Conservation (phyloP, 2,329 filamentous ascomycete genomes). For the Dactylellina parvicollis region DNA sequence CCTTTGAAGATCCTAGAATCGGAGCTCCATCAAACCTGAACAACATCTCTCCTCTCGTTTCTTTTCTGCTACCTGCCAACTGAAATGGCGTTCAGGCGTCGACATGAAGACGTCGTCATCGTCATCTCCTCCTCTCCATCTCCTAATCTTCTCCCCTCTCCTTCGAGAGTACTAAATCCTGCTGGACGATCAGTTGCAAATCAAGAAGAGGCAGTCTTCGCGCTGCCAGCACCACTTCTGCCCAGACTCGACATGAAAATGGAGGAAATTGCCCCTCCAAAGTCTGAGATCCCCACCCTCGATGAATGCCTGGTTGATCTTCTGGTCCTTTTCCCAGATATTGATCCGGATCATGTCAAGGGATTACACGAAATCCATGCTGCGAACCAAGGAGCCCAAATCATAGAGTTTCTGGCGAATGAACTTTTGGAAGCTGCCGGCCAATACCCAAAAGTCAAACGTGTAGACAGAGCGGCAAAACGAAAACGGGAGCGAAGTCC, state of each 20-base stretch:
- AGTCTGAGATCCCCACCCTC: background rate
- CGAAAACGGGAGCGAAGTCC: constrained; percentile 60
- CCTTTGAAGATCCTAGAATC: too few relatives aligned
- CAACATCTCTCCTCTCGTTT: background rate
- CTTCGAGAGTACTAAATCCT: background rate
- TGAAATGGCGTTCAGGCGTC: constrained; percentile 13
- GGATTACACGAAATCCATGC: constrained; percentile 60
- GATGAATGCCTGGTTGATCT: constrained; percentile 61
- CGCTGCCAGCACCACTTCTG: background rate
- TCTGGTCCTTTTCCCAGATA: constrained; percentile 64
- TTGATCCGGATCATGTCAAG: constrained; percentile 62
- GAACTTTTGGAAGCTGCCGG: constrained; percentile 61
- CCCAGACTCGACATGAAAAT: constrained; percentile 33
- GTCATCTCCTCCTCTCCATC: constrained; percentile 28
- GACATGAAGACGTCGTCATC: constrained; percentile 3
- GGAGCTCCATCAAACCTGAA: background rate
- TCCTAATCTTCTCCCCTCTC: background rate
- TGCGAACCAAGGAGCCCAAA: constrained; percentile 56
- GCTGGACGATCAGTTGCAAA: background rate
- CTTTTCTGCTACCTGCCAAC: too few relatives aligned
- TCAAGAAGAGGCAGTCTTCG: background rate
- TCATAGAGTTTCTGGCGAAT: constrained; percentile 62
- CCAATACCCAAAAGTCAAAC: constrained; percentile 64
- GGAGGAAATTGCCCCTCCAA: background rate
- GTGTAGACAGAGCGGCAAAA: constrained; percentile 61